Percentiles rank a stretch among this genome's conserved stretches.
Conservation (phyloP, 2,329 filamentous ascomycete species). For the Byssochlamys sp. region DNA sequence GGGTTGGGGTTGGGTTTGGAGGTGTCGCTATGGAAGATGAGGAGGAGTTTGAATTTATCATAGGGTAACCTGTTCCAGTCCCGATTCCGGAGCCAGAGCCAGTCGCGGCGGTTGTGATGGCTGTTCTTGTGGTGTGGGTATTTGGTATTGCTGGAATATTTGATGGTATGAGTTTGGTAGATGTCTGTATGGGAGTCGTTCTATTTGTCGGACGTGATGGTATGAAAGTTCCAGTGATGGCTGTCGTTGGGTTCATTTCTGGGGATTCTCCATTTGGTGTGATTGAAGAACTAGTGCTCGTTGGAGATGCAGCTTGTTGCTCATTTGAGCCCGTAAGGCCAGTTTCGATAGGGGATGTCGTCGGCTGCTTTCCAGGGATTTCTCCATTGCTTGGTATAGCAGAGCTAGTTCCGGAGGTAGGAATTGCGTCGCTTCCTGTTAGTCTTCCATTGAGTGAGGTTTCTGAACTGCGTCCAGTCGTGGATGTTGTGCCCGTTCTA, state of each 20-base stretch:
- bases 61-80: background rate
- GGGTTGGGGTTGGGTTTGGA: background rate
- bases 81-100: background rate
- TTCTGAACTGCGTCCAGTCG: background rate
- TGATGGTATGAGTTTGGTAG: no score
- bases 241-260: background rate
- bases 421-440: background rate
- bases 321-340: background rate
- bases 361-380: background rate
- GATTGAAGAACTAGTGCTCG: background rate
- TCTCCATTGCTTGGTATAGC: background rate
- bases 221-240: no score
- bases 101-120: background rate
- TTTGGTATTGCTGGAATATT: no score
- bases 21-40: background rate
- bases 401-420: background rate
- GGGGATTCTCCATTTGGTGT: background rate
- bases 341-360: background rate
- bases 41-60: background rate
- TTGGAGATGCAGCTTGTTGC: background rate
- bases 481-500: background rate
- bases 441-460: background rate
- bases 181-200: no score
- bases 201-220: no score
- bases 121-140: background rate